A percentile compares a stretch with the other conserved stretches of the same genome.
Evolutionary conservation across 208 protist genomes (phyloP).

Genomic region (Trypanosomatidae sp.): DNA sequence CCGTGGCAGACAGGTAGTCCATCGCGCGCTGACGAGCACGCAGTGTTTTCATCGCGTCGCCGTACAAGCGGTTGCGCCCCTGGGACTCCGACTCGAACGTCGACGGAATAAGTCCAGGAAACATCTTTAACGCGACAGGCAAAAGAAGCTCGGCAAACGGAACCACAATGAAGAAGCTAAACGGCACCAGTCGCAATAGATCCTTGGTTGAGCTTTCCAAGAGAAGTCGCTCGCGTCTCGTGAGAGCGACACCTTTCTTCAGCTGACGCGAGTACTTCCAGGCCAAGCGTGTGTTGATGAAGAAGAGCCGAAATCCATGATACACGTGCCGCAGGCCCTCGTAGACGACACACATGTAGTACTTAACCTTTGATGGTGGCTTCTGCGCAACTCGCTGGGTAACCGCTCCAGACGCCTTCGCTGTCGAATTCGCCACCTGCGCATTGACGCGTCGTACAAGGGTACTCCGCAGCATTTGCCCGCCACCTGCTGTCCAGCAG

Average conservation of each 20-base stretch:
- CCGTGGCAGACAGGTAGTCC: constrained; percentile 85
- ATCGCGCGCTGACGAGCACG: constrained; percentile 79
- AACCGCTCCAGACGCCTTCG: constrained; percentile 8
- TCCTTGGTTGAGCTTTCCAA: constrained; percentile 94
- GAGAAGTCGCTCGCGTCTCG: constrained; percentile 84
- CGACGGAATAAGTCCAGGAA: constrained; percentile 96
- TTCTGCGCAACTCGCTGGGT: constrained; percentile 22
- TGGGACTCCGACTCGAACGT: constrained; percentile 94
- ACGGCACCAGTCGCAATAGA: constrained; percentile 95
- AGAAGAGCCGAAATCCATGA: constrained; percentile 90
- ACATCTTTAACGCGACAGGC: constrained; percentile 95
- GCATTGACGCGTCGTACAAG: constrained; percentile 34
- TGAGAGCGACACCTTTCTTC: constrained; percentile 83
- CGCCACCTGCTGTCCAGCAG: constrained; percentile 2
- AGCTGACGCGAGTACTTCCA: constrained; percentile 89
- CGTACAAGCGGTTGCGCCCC: constrained; percentile 79
- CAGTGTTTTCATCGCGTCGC: constrained; percentile 73
- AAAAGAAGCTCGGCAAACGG: constrained; percentile 96
- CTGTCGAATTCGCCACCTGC: constrained; percentile 11
- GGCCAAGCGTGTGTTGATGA: constrained; percentile 84
- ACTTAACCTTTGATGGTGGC: constrained; percentile 24
- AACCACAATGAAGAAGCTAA: constrained; percentile 97
- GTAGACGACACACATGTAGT: constrained; percentile 40
- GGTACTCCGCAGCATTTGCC: constrained; percentile 40
- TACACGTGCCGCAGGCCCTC: constrained; percentile 85